Conservation (phyloP, 2,329 filamentous ascomycete species). For the Colletotrichum sp. region DNA sequence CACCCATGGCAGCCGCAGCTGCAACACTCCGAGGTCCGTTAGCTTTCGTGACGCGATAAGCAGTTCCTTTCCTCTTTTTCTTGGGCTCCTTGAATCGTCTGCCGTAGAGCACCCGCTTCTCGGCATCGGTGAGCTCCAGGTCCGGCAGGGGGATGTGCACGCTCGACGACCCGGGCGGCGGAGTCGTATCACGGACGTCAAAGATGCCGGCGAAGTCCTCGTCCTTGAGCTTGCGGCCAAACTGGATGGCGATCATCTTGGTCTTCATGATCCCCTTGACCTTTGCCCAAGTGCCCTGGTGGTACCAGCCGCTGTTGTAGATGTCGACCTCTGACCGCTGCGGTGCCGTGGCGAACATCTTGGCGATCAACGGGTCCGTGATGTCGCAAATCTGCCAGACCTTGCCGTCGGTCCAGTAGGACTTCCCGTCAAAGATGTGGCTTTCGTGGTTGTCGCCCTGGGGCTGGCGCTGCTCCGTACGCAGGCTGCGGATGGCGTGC, state of each 20-base stretch:
- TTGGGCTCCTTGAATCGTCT: slow-evolving; percentile 31
- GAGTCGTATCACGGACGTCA: slow-evolving; percentile 37
- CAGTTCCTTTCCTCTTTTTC: slow-evolving; percentile 25
- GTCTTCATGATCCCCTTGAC: slow-evolving; percentile 86
- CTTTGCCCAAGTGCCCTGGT: slow-evolving; percentile 81
- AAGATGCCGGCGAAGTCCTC: slow-evolving; percentile 51
- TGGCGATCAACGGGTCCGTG: slow-evolving; percentile 74
- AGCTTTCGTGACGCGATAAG: slow-evolving; percentile 24
- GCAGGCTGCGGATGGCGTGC: slow-evolving; percentile 50
- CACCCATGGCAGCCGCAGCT: background rate
- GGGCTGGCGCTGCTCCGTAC: slow-evolving; percentile 38
- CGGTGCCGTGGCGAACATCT: slow-evolving; percentile 68
- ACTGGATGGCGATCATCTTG: slow-evolving; percentile 75
- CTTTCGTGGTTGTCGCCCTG: slow-evolving; percentile 49
- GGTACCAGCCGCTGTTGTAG: slow-evolving; percentile 80
- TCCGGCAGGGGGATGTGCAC: slow-evolving; percentile 45
- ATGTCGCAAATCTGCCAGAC: slow-evolving; percentile 96
- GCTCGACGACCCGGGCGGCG: slow-evolving; percentile 26
- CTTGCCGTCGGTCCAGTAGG: slow-evolving; percentile 79
- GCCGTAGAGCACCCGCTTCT: slow-evolving; percentile 37
- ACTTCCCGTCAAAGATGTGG: slow-evolving; percentile 85
- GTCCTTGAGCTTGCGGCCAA: slow-evolving; percentile 55
- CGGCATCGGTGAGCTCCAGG: slow-evolving; percentile 41
- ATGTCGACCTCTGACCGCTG: slow-evolving; percentile 64
- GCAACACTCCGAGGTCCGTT: slow-evolving; percentile 9